Evolutionary conservation across 192 early-diverging fungal genomes (phyloP).

Genomic region (Backusella liffmaniae): DNA sequence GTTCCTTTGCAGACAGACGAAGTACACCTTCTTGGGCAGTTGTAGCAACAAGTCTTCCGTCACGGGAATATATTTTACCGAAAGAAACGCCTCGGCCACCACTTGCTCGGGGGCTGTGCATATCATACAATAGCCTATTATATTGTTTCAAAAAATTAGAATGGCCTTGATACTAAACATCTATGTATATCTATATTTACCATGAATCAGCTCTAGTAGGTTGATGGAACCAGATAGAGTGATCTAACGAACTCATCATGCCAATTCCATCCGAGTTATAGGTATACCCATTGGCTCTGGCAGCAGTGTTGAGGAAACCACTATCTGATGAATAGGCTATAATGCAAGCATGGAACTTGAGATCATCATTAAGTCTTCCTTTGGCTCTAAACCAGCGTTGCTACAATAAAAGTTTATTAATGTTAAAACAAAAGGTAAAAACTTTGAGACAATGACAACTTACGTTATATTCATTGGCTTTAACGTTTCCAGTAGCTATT

Average conservation of each 20-base stretch:
- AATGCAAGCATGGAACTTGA: slow-evolving; percentile 55
- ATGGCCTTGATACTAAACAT: not conserved
- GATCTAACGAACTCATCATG: slow-evolving; percentile 71
- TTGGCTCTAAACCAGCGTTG: slow-evolving; percentile 64
- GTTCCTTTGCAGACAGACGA: slow-evolving; percentile 30
- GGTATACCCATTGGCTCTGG: slow-evolving; percentile 11
- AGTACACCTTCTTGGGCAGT: slow-evolving; percentile 86
- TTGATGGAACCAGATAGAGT: slow-evolving; percentile 86
- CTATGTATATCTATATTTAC: slow-evolving; percentile 30
- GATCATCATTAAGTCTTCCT: slow-evolving; percentile 51
- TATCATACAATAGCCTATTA: slow-evolving; percentile 70
- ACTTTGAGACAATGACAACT: not conserved
- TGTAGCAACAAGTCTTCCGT: slow-evolving; percentile 78
- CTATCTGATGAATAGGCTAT: slow-evolving; percentile 59
- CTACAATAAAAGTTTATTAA: not conserved
- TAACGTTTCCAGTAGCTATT: not conserved
- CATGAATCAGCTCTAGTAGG: slow-evolving; percentile 86
- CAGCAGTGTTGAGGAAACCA: slow-evolving; percentile 47
- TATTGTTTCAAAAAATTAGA: not conserved
- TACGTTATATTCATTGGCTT: not conserved
- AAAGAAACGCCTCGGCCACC: slow-evolving; percentile 74
- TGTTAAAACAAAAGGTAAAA: not conserved
- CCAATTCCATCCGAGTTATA: slow-evolving; percentile 17
- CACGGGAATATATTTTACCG: slow-evolving; percentile 73
- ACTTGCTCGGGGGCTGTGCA: slow-evolving; percentile 67